These are phyloP conservation scores for Curvularia verruculosa DNA, from an alignment of 2,329 filamentous ascomycete genomes.

Conservation along the genomic window DNA sequence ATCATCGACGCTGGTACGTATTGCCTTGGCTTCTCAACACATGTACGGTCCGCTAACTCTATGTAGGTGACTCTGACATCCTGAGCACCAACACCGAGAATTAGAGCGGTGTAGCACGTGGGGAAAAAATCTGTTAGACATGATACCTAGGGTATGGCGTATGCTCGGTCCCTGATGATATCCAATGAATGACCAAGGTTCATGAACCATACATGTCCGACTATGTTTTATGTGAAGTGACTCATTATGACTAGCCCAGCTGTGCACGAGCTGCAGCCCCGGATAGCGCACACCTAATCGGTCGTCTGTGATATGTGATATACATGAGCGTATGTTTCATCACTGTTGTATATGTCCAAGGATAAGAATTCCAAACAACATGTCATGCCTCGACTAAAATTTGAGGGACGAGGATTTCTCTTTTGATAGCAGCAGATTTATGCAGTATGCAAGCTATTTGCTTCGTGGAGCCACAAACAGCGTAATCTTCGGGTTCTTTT, in stretches of 20 bases:
- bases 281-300: neutral
- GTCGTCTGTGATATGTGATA: neutral
- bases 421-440: neutral
- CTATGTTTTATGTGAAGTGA: conserved; percentile 14
- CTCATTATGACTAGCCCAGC: neutral
- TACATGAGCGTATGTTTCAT: neutral
- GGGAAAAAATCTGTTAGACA: conserved; percentile 25
- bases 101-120: conserved; percentile 22
- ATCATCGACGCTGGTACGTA: conserved; percentile 83
- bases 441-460: neutral
- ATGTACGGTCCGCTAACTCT: conserved; percentile 19
- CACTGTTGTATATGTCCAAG: neutral
- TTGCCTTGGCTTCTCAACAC: neutral
- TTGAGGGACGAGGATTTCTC: neutral
- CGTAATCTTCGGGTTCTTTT: neutral
- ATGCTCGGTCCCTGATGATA: conserved; percentile 29
- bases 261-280: neutral
- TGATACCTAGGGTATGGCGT: conserved; percentile 34
- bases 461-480: neutral
- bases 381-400: neutral
- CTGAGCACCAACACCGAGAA: conserved; percentile 71
- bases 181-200: conserved; percentile 37
- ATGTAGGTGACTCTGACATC: conserved; percentile 80
- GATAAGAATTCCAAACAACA: neutral
- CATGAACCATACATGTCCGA: conserved; percentile 25